Evolutionary conservation across 2,329 filamentous ascomycete species (phyloP), one percentile per base, ranked within the genome.

Genomic region (Diaporthe sp.): DNA sequence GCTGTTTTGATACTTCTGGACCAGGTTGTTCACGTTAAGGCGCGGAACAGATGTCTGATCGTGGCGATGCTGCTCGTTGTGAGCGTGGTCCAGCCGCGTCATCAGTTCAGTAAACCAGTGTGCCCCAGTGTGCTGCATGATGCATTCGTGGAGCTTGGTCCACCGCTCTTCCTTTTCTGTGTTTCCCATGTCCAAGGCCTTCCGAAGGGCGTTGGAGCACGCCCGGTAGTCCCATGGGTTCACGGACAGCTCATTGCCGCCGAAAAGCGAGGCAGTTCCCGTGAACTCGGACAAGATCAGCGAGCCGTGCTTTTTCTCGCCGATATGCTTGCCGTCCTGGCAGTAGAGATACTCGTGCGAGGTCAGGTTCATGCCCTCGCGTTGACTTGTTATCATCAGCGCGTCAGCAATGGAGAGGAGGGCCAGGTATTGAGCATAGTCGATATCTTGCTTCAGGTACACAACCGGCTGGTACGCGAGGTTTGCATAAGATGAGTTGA

Each of bases 301-400:
- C 1, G 95, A 96, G 2, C 95, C 95, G 79, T 97, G 92, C 83
- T 94, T 96, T 85, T 95, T 95, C 73, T 92, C 86, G 3, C 88
- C 86, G 76, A 90, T 85, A 69, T 89, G 88, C 77, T 90, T 90
- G 53, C 96, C 96, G 80, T 98, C 96, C 81, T 98, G 96, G 80
- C 96, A 98, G 78, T 94, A 94, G 44, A 98, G 90, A 80, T 95
- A 98, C 82, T 98, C 96, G 81, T 98, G 97, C 8, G 94, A 96
- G 0, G 96, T 98, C 72, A 98, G 85, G 81, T 98, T 98, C 97
- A 98, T 98, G 76, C 96, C 96, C 82, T 98, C 96, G 70, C 97
- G 94, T 79, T 98, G 92, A 81, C 95, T 97, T 2, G 96, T 97
- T 80, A 98, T 97, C 91, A 98, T 97, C 66, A 98, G 87, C 3